Base-by-base conservation (phyloP, 331 rosid species). In the Spiraea crenata region DNA sequence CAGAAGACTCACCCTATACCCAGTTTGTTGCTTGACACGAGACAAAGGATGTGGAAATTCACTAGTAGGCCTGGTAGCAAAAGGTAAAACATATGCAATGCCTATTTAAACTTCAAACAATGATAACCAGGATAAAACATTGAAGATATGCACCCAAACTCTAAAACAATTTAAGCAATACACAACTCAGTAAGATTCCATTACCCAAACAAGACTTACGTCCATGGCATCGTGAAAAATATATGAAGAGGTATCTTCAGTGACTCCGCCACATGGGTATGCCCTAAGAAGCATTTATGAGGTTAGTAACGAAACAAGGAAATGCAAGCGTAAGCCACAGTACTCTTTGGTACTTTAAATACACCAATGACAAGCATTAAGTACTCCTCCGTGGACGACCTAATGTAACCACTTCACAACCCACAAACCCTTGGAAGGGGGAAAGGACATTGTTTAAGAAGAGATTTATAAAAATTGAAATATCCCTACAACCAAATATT, bases 211-310 rank as follows among this genome's bases (percentile, higher is more conserved):
- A 76, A 87, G 85, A 95, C 97, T 95, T 95, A 95, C 97, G 99
- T 91, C 99, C 97, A 95, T 69, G 99, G 99, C 99, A 95, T 95
- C 38, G 98, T 95, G 85, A 95, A 95, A 83, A 91, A 91, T 59
- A 95, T 88, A 79, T 91, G 99, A 82, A 95, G 63, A 57, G 98
- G 99, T 82, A 95, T 63, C 71, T 89, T 81, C 56, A 95, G 92
- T 57, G 98, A 90, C 91, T 95, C 99, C 12, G 99, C 99, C 80
- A 95, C 97, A 76, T 95, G 99, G 37, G 86, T 88, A 74, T 95
- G 99, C 74, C 98, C 99, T 95, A 72, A 84, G 66, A 75, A 73
- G 63, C 44, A 82, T 63, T 70, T 51, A 42, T 56, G 69, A 64
- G 70, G 65, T 78, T 73, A 89, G 74, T 14, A 4, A 46, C 15